Conservation (phyloP, 225 moss, liverwort and hornwort genomes). For the Pleurozium schreberi region DNA sequence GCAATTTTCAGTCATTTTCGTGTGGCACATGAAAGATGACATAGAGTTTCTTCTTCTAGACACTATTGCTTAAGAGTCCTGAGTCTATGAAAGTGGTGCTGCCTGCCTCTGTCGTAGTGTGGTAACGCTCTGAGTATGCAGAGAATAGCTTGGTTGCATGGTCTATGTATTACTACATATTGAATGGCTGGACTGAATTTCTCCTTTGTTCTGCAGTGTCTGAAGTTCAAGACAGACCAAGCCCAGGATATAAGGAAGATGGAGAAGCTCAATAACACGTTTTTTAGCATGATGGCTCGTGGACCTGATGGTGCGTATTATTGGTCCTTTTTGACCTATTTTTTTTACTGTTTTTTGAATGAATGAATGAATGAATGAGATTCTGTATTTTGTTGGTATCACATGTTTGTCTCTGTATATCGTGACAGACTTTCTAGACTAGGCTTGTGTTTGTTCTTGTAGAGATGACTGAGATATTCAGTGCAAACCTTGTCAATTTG, state of each 20-base stretch:
- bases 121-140: neutral
- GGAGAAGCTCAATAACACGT: slow-evolving; percentile 90
- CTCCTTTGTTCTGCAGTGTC: slow-evolving; percentile 26
- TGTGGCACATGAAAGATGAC: neutral
- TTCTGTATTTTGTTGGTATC: neutral
- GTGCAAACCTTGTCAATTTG: neutral
- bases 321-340: neutral
- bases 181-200: neutral
- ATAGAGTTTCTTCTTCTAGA: neutral
- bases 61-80: neutral
- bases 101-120: neutral
- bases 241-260: slow-evolving; percentile 89
- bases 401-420: neutral
- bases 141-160: neutral
- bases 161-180: neutral
- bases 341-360: neutral
- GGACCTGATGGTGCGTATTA: slow-evolving; percentile 69
- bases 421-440: neutral
- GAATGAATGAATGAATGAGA: neutral
- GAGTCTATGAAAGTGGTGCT: neutral
- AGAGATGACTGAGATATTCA: neutral
- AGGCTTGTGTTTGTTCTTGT: neutral
- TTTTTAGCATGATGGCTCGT: slow-evolving; percentile 91
- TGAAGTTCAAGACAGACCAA: slow-evolving; percentile 95
- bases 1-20: neutral